Evolutionary conservation across 2,329 filamentous ascomycete genomes (phyloP).

Genomic region (Cordyceps farinosa): DNA sequence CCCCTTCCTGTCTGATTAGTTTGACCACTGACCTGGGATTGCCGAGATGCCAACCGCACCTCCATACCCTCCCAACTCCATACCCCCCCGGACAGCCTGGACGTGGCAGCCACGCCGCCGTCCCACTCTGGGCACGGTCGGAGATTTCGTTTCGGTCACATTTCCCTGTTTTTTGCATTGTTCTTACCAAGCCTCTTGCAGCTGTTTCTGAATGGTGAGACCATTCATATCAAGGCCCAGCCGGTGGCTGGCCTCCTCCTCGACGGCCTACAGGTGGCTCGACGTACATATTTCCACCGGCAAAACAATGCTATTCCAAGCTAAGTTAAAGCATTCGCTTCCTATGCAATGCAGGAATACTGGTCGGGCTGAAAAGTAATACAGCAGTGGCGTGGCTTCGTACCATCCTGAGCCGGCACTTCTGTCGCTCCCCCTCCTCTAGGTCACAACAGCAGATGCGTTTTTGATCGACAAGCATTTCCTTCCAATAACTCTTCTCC

Average conservation of each 20-base stretch:
- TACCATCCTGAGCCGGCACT: background rate
- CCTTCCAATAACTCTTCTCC: background rate
- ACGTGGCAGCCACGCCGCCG: conserved; percentile 14
- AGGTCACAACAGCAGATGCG: background rate
- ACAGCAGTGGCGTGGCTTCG: conserved; percentile 1
- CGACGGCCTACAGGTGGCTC: background rate
- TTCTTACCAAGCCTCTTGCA: background rate
- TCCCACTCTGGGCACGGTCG: conserved; percentile 16
- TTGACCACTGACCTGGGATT: background rate
- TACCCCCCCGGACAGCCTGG: background rate
- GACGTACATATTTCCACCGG: background rate
- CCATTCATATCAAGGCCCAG: background rate
- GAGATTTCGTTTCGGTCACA: conserved; percentile 1
- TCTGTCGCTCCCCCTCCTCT: background rate
- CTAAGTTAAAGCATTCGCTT: background rate
- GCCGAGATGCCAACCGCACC: background rate
- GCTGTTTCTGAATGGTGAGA: conserved; percentile 1
- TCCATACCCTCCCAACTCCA: background rate
- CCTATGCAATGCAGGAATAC: conserved; percentile 10
- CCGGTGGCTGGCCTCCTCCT: background rate
- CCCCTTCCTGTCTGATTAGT: background rate
- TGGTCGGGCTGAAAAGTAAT: conserved; percentile 14
- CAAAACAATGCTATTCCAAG: conserved; percentile 12
- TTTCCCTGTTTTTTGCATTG: conserved; percentile 11
- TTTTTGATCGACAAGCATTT: background rate